Percentiles rank a stretch among this genome's conserved stretches.
Evolutionary conservation across 768 basidiomycete genomes (phyloP).

Genomic region (Suillus bovinus): DNA sequence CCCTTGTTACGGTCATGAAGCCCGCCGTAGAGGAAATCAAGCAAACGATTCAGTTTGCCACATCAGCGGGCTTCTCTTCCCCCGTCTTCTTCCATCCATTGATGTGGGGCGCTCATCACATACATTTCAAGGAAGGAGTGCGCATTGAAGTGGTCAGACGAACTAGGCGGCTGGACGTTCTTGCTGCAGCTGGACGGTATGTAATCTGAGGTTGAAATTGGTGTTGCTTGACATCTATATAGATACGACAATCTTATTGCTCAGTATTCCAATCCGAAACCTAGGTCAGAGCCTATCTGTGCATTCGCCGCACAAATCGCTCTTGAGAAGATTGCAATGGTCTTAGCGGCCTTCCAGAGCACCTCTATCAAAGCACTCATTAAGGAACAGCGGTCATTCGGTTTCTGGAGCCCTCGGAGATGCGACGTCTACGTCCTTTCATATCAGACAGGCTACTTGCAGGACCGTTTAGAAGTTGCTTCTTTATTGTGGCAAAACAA

Average conservation of each 20-base stretch:
- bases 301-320: conserved; percentile 78
- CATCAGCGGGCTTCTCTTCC: conserved; percentile 61
- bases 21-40: conserved; percentile 62
- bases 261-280: conserved; percentile 56
- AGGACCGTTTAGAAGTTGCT: conserved; percentile 77
- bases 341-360: conserved; percentile 69
- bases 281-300: conserved; percentile 54
- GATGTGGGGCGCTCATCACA: conserved; percentile 66
- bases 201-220: conserved; percentile 17
- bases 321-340: conserved; percentile 72
- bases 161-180: conserved; percentile 64
- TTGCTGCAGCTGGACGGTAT: conserved; percentile 83
- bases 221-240: not conserved
- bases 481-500: conserved; percentile 77
- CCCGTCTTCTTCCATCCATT: conserved; percentile 70
- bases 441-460: conserved; percentile 70
- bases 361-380: conserved; percentile 64
- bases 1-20: conserved; percentile 47
- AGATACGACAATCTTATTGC: conserved; percentile 77
- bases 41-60: conserved; percentile 58
- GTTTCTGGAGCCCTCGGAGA: conserved; percentile 86
- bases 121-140: conserved; percentile 71
- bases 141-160: conserved; percentile 73
- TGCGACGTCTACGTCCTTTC: conserved; percentile 88
- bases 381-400: conserved; percentile 81